A percentile compares a stretch with the other conserved stretches of the same genome.
Conservation (phyloP, 306 rosid genomes). For the Begonia masoniana region DNA sequence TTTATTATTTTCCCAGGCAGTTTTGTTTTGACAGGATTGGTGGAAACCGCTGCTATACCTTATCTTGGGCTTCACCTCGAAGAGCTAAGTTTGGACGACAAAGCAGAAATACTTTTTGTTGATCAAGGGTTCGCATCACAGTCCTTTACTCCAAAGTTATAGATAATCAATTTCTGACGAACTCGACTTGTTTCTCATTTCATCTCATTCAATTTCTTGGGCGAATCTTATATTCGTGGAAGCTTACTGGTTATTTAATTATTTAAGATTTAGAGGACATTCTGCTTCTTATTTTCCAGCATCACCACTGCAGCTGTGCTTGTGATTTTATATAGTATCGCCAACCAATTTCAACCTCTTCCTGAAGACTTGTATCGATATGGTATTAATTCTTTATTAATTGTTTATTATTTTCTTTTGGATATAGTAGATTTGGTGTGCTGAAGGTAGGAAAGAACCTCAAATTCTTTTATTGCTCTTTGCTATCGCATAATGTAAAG, state of each 20-base stretch:
- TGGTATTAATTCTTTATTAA: constrained; percentile 32
- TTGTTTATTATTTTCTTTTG: background rate
- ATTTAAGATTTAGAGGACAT: background rate
- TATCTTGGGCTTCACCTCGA: constrained; percentile 65
- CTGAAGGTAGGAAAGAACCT: too few species aligned
- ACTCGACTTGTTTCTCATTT: too few species aligned
- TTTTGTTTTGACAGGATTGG: constrained; percentile 91
- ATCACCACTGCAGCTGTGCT: constrained; percentile 74
- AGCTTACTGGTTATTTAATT: background rate
- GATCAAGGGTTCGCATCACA: constrained; percentile 56
- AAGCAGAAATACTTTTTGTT: constrained; percentile 69
- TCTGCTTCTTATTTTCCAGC: constrained; percentile 25
- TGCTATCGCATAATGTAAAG: too few species aligned
- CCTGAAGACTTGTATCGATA: constrained; percentile 70
- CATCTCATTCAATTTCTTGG: background rate
- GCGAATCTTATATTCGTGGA: background rate
- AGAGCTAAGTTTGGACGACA: constrained; percentile 65
- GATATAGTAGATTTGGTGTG: too few species aligned
- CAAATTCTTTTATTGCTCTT: too few species aligned
- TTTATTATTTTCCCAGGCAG: constrained; percentile 86
- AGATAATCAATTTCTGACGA: too few species aligned
- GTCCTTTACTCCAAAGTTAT: background rate
- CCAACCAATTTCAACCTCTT: constrained; percentile 59
- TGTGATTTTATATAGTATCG: constrained; percentile 48
- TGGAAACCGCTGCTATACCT: constrained; percentile 71